phyloP scores from a whole-genome alignment of 495 filamentous ascomycete species.

The Podospora tetraspora region DNA sequence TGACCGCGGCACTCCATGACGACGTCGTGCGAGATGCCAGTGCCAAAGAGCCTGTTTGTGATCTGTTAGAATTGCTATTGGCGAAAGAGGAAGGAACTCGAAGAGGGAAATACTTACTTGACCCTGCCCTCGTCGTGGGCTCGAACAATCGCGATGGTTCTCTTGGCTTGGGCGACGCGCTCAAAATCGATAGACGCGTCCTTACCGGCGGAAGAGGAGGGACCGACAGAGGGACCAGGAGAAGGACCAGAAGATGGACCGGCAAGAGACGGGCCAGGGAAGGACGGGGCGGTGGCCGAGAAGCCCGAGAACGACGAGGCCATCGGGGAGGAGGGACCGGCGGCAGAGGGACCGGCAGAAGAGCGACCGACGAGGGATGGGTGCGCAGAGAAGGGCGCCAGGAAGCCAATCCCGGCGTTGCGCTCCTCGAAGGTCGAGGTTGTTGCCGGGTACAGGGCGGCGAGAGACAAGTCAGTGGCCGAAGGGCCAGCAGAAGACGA shows the following conservation, averaged over 20 bases:
- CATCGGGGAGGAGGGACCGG: too few species aligned
- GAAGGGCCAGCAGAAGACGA: neutral
- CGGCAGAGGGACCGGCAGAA: neutral
- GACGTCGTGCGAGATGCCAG: constrained; percentile 19
- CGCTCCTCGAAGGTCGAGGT: too few species aligned
- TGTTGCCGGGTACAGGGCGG: too few species aligned
- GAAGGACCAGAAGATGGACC: neutral
- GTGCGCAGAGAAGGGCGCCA: too few species aligned
- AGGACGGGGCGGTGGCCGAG: neutral
- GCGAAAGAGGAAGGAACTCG: neutral
- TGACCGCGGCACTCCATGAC: constrained; percentile 8
- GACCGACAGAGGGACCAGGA: neutral
- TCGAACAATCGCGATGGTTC: neutral
- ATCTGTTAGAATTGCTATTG: neutral
- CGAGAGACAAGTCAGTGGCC: neutral
- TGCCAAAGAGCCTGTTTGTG: constrained; percentile 16
- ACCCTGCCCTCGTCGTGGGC: neutral
- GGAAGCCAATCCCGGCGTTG: too few species aligned
- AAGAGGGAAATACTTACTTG: neutral
- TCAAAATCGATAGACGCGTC: neutral
- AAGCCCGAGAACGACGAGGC: neutral
- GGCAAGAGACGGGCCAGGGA: neutral
- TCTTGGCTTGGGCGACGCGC: neutral
- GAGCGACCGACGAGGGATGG: neutral
- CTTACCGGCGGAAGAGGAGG: too few species aligned